phyloP scores from a whole-genome alignment of 225 moss, liverwort and hornwort species.

The Bryoerythrophyllum caledonicum region DNA sequence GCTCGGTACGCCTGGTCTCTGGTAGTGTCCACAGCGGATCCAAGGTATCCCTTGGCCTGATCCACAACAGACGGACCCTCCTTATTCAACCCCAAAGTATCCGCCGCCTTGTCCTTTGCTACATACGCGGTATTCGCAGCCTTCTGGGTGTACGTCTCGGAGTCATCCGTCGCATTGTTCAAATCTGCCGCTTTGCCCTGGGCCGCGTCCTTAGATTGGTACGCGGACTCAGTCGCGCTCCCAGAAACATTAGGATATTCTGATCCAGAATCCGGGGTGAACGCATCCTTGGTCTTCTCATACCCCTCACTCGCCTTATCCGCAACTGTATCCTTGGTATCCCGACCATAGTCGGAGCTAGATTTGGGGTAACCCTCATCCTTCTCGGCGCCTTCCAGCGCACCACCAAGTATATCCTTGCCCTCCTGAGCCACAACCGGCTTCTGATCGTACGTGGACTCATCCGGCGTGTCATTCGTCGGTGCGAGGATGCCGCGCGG shows the following conservation, averaged over 20 bases:
- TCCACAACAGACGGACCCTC: conserved; percentile 19
- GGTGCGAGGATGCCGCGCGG: conserved; percentile 25
- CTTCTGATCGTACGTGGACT: not conserved
- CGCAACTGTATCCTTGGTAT: not conserved
- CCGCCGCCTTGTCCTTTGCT: conserved; percentile 18
- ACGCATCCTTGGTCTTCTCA: not conserved
- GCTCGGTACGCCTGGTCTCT: not conserved
- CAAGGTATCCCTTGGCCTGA: conserved; percentile 20
- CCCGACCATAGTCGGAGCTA: not conserved
- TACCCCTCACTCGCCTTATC: conserved; percentile 15
- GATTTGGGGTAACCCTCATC: not conserved
- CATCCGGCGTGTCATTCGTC: not conserved
- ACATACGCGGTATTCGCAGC: conserved; percentile 22
- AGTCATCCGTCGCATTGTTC: conserved; percentile 34
- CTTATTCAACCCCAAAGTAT: conserved; percentile 23
- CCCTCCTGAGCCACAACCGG: not conserved
- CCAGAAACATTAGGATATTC: conserved; percentile 10
- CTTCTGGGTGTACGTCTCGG: conserved; percentile 33
- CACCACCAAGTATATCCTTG: conserved; percentile 13
- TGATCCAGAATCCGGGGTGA: not conserved
- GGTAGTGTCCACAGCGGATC: conserved; percentile 4
- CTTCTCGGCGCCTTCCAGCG: not conserved
- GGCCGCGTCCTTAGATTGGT: conserved; percentile 17
- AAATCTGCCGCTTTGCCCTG: conserved; percentile 15
- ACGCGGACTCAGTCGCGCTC: conserved; percentile 24